Evolutionary conservation across 2,329 filamentous ascomycete species (phyloP).

Genomic region (Colletotrichum eremochloae): DNA sequence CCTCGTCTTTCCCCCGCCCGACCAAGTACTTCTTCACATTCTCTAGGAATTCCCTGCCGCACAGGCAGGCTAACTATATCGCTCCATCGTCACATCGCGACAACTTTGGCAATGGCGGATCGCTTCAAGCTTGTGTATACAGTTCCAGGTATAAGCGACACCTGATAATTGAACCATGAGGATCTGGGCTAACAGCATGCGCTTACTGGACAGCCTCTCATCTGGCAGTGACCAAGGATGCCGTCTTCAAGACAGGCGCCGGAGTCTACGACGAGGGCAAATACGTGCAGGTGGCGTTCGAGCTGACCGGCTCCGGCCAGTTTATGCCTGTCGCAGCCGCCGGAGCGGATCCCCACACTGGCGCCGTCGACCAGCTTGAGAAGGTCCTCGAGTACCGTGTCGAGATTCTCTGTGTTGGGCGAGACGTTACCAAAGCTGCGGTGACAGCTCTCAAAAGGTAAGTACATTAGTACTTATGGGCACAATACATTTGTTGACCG

Average conservation of each 20-base stretch:
- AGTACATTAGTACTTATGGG: no score
- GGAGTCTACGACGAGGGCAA: constrained; percentile 46
- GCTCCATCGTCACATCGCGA: background rate
- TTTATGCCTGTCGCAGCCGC: constrained; percentile 58
- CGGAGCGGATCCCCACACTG: constrained; percentile 61
- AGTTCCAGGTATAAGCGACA: constrained; percentile 8
- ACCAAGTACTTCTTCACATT: no score
- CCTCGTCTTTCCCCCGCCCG: constrained; percentile 13
- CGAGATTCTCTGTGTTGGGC: constrained; percentile 61
- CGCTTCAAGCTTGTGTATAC: constrained; percentile 41
- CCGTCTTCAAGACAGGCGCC: constrained; percentile 46
- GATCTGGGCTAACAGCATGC: no score
- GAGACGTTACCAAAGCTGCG: constrained; percentile 56
- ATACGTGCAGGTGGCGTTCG: constrained; percentile 47
- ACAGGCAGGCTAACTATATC: no score
- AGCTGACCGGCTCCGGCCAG: constrained; percentile 57
- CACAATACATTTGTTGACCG: no score
- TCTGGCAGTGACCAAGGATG: constrained; percentile 44
- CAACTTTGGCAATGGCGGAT: constrained; percentile 37
- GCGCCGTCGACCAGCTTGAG: constrained; percentile 58
- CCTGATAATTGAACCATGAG: background rate
- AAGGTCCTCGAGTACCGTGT: constrained; percentile 61
- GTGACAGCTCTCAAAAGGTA: constrained; percentile 63
- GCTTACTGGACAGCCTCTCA: constrained; percentile 28
- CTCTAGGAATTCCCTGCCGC: no score